Conservation (phyloP, 2,329 filamentous ascomycete species). For the Hypoxylon sp. region DNA sequence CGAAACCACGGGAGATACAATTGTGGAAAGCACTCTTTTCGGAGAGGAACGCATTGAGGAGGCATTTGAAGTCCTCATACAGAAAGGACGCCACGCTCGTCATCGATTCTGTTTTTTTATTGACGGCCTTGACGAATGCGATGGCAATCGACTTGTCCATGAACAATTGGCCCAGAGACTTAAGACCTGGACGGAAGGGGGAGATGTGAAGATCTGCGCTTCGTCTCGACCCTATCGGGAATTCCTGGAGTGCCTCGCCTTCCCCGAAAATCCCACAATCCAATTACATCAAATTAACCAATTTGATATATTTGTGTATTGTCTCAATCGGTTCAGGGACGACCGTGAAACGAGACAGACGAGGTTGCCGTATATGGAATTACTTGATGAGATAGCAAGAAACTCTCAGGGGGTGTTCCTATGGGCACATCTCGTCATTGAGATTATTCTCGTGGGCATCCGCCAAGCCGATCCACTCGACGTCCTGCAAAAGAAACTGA, state of each 20-base stretch:
- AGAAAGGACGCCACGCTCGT: not conserved
- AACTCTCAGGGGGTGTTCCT: constrained; percentile 13
- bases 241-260: not conserved
- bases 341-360: not conserved
- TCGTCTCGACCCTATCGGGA: constrained; percentile 2
- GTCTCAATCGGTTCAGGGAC: not conserved
- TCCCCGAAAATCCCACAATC: not conserved
- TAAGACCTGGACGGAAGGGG: constrained; percentile 1
- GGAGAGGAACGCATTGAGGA: not conserved
- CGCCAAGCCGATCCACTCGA: not conserved
- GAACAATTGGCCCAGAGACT: not conserved
- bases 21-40: not conserved
- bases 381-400: not conserved
- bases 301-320: constrained; percentile 3
- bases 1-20: not conserved
- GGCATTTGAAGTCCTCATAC: not conserved
- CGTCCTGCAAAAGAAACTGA: not conserved
- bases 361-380: not conserved
- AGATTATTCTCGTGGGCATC: not conserved
- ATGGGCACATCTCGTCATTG: constrained; percentile 5
- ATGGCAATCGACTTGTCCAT: not conserved
- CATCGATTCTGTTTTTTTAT: constrained; percentile 6
- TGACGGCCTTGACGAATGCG: not conserved
- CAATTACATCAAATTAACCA: constrained; percentile 1
- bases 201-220: constrained; percentile 1